Conservation (phyloP, 768 basidiomycete genomes). For the Gautieria morchelliformis region DNA sequence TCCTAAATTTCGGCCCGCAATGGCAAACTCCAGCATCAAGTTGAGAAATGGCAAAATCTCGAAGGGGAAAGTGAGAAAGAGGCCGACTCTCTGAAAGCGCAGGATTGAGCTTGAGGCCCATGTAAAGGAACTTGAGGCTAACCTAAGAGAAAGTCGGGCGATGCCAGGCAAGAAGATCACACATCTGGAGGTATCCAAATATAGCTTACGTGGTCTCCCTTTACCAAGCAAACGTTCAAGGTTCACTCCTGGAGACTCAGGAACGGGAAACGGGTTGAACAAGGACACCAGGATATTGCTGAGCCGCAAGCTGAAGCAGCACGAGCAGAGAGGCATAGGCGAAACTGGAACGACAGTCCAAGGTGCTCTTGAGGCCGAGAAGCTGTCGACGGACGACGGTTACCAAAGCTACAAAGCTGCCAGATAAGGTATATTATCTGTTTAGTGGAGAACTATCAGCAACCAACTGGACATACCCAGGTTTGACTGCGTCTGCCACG, state of each 20-base stretch:
- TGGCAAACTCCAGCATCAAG: slow-evolving; percentile 53
- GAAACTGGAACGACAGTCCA: slow-evolving; percentile 32
- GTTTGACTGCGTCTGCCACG: not conserved
- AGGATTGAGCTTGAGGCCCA: slow-evolving; percentile 48
- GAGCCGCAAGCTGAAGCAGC: slow-evolving; percentile 12
- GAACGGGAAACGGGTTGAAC: slow-evolving; percentile 25
- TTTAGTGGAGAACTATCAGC: not conserved
- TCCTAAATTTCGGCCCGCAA: slow-evolving; percentile 46
- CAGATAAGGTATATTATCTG: not conserved
- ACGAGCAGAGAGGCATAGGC: slow-evolving; percentile 10
- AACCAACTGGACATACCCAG: not conserved
- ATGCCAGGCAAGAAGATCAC: slow-evolving; percentile 30
- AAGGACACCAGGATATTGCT: slow-evolving; percentile 24
- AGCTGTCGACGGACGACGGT: slow-evolving; percentile 18
- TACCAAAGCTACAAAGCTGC: slow-evolving; percentile 8
- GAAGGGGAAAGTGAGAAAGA: slow-evolving; percentile 57
- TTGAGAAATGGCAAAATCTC: slow-evolving; percentile 58
- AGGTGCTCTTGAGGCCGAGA: slow-evolving; percentile 32
- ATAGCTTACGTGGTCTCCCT: not conserved
- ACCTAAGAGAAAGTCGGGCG: slow-evolving; percentile 25
- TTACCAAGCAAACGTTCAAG: slow-evolving; percentile 21
- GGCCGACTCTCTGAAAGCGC: slow-evolving; percentile 44
- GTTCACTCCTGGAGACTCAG: slow-evolving; percentile 26
- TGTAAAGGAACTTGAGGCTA: slow-evolving; percentile 36
- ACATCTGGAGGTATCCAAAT: slow-evolving; percentile 37